Evolutionary conservation across 371 early-diverging fungal genomes (phyloP).

Genomic region (Zancudomyces culisetae): DNA sequence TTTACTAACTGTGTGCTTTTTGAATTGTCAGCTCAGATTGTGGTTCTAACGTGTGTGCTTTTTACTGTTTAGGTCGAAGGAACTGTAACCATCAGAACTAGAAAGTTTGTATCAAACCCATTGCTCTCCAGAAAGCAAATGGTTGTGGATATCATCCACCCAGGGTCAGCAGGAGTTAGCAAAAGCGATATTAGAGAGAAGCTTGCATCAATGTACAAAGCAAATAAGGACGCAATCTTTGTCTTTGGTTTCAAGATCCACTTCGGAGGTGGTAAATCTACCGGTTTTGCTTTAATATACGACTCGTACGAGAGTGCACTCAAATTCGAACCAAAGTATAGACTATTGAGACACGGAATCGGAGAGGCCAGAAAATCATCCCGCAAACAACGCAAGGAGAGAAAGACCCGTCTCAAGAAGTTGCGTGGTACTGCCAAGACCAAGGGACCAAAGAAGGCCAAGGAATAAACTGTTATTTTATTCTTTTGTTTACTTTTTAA

Average conservation of each 20-base stretch:
- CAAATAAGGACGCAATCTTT: slow-evolving; percentile 74
- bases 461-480: too few species aligned
- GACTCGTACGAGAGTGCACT: slow-evolving; percentile 84
- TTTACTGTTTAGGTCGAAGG: slow-evolving; percentile 2
- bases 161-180: slow-evolving; percentile 77
- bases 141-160: slow-evolving; percentile 91
- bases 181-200: slow-evolving; percentile 86
- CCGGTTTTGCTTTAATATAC: slow-evolving; percentile 95
- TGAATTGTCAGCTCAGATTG: too few species aligned
- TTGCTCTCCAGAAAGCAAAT: slow-evolving; percentile 96
- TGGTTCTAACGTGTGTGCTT: too few species aligned
- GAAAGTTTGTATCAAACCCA: slow-evolving; percentile 97
- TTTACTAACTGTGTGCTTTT: too few species aligned
- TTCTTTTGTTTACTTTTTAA: too few species aligned
- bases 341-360: slow-evolving; percentile 70
- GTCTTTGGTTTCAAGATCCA: slow-evolving; percentile 89
- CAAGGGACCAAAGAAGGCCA: slow-evolving; percentile 48
- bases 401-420: slow-evolving; percentile 98
- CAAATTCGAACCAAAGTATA: slow-evolving; percentile 97
- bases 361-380: slow-evolving; percentile 55
- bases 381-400: slow-evolving; percentile 97
- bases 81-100: slow-evolving; percentile 85
- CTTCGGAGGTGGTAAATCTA: slow-evolving; percentile 96
- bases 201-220: slow-evolving; percentile 91
- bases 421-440: slow-evolving; percentile 92